phyloP scores from a whole-genome alignment of 306 rosid genomes.

The Hippophae tibetana region DNA sequence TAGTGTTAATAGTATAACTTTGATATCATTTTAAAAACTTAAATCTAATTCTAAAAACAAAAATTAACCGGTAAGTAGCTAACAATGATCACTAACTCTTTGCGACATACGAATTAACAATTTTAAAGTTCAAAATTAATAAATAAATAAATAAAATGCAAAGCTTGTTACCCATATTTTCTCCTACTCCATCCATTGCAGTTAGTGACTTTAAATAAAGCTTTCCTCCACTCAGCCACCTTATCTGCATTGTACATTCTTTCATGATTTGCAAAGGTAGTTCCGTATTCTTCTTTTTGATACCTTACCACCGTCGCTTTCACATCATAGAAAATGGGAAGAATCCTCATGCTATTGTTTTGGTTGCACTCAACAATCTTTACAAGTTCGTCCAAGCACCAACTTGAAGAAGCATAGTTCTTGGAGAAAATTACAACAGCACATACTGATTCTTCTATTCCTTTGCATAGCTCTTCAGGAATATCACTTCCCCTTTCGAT shows the following conservation, averaged over 20 bases:
- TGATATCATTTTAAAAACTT: no score
- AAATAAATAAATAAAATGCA: no score
- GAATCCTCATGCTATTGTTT: neutral
- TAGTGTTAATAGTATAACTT: no score
- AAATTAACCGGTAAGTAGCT: no score
- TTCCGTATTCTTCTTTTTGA: neutral
- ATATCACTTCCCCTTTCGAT: neutral
- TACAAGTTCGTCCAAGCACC: constrained; percentile 5
- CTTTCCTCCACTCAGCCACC: no score
- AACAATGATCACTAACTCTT: no score
- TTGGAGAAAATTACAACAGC: neutral
- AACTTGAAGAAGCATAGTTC: neutral
- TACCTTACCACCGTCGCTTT: neutral
- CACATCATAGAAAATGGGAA: neutral
- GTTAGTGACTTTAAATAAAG: no score
- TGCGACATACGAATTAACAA: no score
- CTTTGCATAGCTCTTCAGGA: neutral
- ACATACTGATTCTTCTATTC: neutral
- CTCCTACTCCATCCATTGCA: no score
- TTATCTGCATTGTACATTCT: neutral
- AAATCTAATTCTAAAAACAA: no score
- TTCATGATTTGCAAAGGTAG: neutral
- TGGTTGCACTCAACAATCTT: neutral
- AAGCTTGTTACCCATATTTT: no score
- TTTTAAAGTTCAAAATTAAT: no score